Base-by-base conservation (phyloP, 2,329 filamentous ascomycete species). In the Rhynchosporium secalis region DNA sequence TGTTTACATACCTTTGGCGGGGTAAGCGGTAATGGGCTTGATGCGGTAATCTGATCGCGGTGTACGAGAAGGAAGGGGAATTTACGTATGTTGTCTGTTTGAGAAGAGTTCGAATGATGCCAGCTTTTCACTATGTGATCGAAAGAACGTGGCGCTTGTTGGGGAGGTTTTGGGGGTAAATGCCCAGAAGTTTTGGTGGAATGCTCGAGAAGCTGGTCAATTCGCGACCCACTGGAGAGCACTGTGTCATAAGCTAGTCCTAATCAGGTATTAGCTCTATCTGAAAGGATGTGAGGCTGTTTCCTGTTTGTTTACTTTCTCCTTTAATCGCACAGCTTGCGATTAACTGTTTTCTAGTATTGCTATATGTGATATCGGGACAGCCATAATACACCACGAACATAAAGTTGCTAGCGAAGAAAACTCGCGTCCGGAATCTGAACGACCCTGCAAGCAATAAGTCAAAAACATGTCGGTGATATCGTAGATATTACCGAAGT, bases 101-200 rank as follows among this genome's bases (percentile, higher is more conserved):
- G 28, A 26, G n/a, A 33, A 15, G 38, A 38, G 46, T 58, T 40
- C 43, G 55, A 55, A 31, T 20, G 56, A 29, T 58, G 47, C 57
- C 65, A 61, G 58, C 48, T 59, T 61, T 54, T 40, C 52, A 41
- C 20, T 38, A 45, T 41, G 52, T 54, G 51, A 31, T 10, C 29
- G 31, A 20, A 40, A 49, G 45, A 40, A 38, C 41, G 8, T 31
- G 41, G 38, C 60, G 45, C 5, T 60, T 48, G 40, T 46, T 58
- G 60, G 58, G 59, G 59, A 64, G 61, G 61, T 67, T 62, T 55
- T 61, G 62, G 62, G 36, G 29, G 60, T 33, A 40, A 51, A 51
- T 33, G 31, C 31, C 15, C 28, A 41, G 54, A 33, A 36, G 29
- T 3, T 33, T 20, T n/a, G 40, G 40, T 56, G 40, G 54, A 56